phyloP scores from a whole-genome alignment of 371 early-diverging fungal species.

The Mortierella polycephala region DNA sequence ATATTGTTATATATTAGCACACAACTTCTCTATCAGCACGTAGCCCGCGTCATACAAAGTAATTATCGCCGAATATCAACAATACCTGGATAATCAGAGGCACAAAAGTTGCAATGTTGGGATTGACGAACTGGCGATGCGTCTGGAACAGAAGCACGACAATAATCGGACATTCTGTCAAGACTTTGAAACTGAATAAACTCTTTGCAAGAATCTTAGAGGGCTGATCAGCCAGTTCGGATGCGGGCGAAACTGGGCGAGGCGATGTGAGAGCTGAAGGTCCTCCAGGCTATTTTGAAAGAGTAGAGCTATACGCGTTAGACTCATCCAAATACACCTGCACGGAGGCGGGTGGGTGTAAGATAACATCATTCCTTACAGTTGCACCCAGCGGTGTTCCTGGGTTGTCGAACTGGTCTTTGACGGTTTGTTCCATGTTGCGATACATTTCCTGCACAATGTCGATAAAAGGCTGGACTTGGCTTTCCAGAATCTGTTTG shows the following conservation, averaged over 20 bases:
- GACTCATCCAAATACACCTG: not conserved
- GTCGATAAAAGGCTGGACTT: conserved; percentile 91
- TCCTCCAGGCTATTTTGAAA: conserved; percentile 60
- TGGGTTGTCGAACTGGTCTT: conserved; percentile 81
- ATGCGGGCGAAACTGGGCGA: conserved; percentile 82
- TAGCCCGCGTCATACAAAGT: no score
- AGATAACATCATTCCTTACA: conserved; percentile 43
- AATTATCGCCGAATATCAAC: not conserved
- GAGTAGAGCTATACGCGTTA: conserved; percentile 4
- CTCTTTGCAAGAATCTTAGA: conserved; percentile 78
- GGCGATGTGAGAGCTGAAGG: conserved; percentile 72
- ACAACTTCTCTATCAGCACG: no score
- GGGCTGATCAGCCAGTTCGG: conserved; percentile 66
- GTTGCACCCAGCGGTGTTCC: conserved; percentile 67
- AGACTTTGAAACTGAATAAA: conserved; percentile 92
- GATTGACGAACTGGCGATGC: conserved; percentile 79
- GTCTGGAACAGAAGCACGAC: conserved; percentile 95
- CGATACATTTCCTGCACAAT: conserved; percentile 92
- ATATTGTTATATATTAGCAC: no score
- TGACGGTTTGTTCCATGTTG: conserved; percentile 88
- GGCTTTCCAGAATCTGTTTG: conserved; percentile 82
- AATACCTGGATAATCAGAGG: conserved; percentile 87
- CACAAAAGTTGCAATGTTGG: conserved; percentile 86
- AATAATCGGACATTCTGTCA: conserved; percentile 97
- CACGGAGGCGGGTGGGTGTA: not conserved